Evolutionary conservation across 257 asterid genomes (phyloP), one percentile per base, ranked within the genome.

Genomic region (Buddleja alternifolia): DNA sequence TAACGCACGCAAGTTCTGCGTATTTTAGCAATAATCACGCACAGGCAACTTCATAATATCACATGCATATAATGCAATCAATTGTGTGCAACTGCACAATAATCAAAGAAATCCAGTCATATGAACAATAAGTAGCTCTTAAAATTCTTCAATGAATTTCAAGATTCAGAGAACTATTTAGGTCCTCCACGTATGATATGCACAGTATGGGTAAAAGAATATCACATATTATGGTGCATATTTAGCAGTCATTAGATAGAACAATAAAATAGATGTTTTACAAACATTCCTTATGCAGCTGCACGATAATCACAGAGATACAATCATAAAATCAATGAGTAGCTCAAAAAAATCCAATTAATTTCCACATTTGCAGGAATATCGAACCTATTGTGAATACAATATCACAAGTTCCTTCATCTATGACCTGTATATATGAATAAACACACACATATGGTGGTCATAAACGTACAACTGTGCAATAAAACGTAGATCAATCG

Each of bases 21-120:
- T n/a, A 7, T 32, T 29, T 61, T 55, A 55, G 56, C 67, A 45
- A 19, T 45, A 75, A 47, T n/a, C 51, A 47, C 59, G 57, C 15
- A n/a, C 54, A 47, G 32, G 41, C 37, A 45, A 12, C 50, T 45
- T 32, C 44, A 44, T 48, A 34, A 39, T 61, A 44, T 17, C 23
- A 62, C 11, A 14, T 36, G 45, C 58, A 69, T 62, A 67, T 17
- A 57, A 40, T 39, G 34, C 20, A 54, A 34, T 29, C 66, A 60
- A 21, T 25, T 40, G 23, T 57, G 34, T 58, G 57, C 51, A 47
- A 56, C 68, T 9, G 50, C 40, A 10, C n/a, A 7, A 63, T 50
- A 16, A 47, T 24, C 39, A 58, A 8, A 29, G 8, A 51, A 34
- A 57, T 34, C 14, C 46, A 66, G 16, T 10, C 40, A 23, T 4